Evolutionary conservation across 208 protist species (phyloP).

Genomic region (Leishmania braziliensis): DNA sequence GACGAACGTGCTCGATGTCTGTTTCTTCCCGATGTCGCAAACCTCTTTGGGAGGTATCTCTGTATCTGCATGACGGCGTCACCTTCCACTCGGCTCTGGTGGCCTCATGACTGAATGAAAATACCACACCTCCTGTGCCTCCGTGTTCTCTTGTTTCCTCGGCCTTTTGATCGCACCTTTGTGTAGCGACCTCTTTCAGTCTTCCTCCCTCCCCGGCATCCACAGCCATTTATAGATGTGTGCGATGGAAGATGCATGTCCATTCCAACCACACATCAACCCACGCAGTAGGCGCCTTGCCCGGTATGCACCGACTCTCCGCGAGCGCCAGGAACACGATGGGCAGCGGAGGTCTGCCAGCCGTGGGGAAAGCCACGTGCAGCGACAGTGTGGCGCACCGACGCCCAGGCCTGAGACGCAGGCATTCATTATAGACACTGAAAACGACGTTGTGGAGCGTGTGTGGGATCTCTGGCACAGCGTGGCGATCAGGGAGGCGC

Average conservation of each 20-base stretch:
- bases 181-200: not conserved
- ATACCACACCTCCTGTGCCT: not conserved
- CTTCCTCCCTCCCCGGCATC: not conserved
- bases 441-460: constrained; percentile 1
- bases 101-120: not conserved
- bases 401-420: not conserved
- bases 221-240: not conserved
- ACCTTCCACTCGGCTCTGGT: not conserved
- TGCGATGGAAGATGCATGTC: constrained; percentile 16
- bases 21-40: too few species aligned
- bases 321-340: constrained; percentile 31
- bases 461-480: constrained; percentile 32
- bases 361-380: not conserved
- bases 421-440: not conserved
- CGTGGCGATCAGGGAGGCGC: constrained; percentile 10
- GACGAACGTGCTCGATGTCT: not conserved
- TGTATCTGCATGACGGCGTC: not conserved
- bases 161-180: not conserved
- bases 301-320: constrained; percentile 30
- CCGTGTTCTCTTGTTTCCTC: not conserved
- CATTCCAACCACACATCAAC: constrained; percentile 34
- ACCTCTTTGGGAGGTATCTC: not conserved
- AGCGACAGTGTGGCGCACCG: not conserved
- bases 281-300: constrained; percentile 28
- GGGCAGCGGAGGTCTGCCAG: constrained; percentile 1